Conservation (phyloP, 495 filamentous ascomycete genomes). For the Penicillium salamii region DNA sequence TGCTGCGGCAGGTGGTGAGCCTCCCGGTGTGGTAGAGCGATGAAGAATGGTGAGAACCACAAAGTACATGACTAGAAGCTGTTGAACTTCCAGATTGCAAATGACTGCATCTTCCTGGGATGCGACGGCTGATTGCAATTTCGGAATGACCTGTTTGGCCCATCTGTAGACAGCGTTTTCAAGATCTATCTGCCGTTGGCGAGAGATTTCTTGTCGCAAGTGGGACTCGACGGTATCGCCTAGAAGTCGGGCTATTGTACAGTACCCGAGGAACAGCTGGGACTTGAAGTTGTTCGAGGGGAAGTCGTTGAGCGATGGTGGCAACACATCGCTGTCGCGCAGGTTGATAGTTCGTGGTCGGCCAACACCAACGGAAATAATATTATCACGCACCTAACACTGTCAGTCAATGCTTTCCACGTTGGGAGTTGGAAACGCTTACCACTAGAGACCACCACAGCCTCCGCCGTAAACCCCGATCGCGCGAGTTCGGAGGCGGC, state of each 20-base stretch:
- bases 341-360: slow-evolving; percentile 28
- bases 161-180: slow-evolving; percentile 30
- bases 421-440: too few relatives aligned
- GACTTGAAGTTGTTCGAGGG: slow-evolving; percentile 23
- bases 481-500: slow-evolving; percentile 18
- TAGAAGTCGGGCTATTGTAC: slow-evolving; percentile 23
- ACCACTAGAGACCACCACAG: slow-evolving; percentile 33
- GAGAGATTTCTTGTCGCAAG: slow-evolving; percentile 24
- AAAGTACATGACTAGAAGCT: slow-evolving; percentile 28
- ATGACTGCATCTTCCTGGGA: slow-evolving; percentile 18
- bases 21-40: slow-evolving; percentile 23
- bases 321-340: slow-evolving; percentile 29
- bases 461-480: slow-evolving; percentile 25
- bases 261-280: slow-evolving; percentile 26
- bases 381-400: slow-evolving; percentile 26
- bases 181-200: slow-evolving; percentile 22
- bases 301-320: slow-evolving; percentile 27
- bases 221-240: slow-evolving; percentile 29
- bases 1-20: slow-evolving; percentile 23
- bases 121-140: slow-evolving; percentile 15
- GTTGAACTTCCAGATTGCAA: slow-evolving; percentile 21
- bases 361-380: slow-evolving; percentile 30
- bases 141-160: slow-evolving; percentile 29
- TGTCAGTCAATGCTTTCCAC: background rate
- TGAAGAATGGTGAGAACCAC: slow-evolving; percentile 26